phyloP scores from a whole-genome alignment of 2,329 filamentous ascomycete genomes.

The Harringtonia lauricola region DNA sequence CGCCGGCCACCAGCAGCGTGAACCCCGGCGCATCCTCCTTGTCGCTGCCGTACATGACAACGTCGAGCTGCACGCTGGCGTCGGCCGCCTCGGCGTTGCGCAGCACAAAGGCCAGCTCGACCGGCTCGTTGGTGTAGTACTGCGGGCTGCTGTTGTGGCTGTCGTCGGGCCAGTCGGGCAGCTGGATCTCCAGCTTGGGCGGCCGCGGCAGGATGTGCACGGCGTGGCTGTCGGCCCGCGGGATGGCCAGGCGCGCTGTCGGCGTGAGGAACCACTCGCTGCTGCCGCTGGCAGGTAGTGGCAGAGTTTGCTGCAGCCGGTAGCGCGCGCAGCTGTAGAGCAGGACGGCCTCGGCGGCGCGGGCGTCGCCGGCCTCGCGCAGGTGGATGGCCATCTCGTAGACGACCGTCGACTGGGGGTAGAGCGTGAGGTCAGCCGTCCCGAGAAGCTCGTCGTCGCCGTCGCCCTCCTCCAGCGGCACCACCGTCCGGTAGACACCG shows the following conservation, averaged over 20 bases:
- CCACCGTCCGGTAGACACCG: not conserved
- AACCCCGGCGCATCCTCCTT: slow-evolving; percentile 37
- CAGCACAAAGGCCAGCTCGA: slow-evolving; percentile 58
- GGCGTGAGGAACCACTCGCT: slow-evolving; percentile 42
- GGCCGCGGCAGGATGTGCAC: slow-evolving; percentile 77
- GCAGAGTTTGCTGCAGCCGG: slow-evolving; percentile 54
- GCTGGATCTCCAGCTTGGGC: slow-evolving; percentile 73
- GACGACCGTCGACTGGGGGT: slow-evolving; percentile 55
- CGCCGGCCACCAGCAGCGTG: slow-evolving; percentile 19
- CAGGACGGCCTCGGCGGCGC: slow-evolving; percentile 52
- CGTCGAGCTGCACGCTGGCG: slow-evolving; percentile 59
- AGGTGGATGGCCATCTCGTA: slow-evolving; percentile 63
- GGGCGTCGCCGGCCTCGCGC: slow-evolving; percentile 71
- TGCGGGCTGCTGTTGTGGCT: slow-evolving; percentile 25
- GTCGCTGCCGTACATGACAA: slow-evolving; percentile 53
- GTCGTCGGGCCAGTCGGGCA: slow-evolving; percentile 18
- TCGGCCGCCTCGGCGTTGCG: slow-evolving; percentile 76
- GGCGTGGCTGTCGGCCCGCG: slow-evolving; percentile 37
- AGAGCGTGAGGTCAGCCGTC: slow-evolving; percentile 51
- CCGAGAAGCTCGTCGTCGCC: slow-evolving; percentile 11
- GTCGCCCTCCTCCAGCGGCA: slow-evolving; percentile 12
- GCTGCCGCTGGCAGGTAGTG: slow-evolving; percentile 16
- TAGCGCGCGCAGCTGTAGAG: slow-evolving; percentile 55
- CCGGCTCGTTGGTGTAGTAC: slow-evolving; percentile 76
- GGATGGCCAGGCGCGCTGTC: slow-evolving; percentile 31